phyloP scores from a whole-genome alignment of 768 basidiomycete species.

The Termitomyces sp. region DNA sequence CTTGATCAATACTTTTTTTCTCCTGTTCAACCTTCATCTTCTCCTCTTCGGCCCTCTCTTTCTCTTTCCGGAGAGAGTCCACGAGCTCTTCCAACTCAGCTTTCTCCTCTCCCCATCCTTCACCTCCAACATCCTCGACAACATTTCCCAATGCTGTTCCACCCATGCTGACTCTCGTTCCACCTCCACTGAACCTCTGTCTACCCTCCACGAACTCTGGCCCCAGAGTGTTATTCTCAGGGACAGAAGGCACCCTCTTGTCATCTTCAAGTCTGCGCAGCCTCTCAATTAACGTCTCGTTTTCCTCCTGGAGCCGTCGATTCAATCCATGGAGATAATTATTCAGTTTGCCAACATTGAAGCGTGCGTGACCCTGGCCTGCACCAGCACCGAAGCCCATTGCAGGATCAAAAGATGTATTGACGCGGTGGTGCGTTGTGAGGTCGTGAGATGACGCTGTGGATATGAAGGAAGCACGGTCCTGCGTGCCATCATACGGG shows the following conservation, averaged over 20 bases:
- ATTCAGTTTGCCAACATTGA: constrained; percentile 84
- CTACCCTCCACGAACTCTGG: constrained; percentile 16
- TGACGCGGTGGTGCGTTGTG: constrained; percentile 71
- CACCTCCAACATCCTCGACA: constrained; percentile 54
- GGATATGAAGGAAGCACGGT: constrained; percentile 68
- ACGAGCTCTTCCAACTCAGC: constrained; percentile 49
- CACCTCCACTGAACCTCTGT: constrained; percentile 31
- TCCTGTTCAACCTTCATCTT: constrained; percentile 39
- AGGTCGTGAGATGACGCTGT: constrained; percentile 87
- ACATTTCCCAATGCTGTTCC: constrained; percentile 53
- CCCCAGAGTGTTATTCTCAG: constrained; percentile 20
- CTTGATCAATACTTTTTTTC: constrained; percentile 38
- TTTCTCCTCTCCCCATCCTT: constrained; percentile 71
- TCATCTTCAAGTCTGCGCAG: constrained; percentile 50
- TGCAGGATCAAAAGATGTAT: constrained; percentile 84
- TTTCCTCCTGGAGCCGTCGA: constrained; percentile 79
- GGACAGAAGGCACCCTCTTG: constrained; percentile 22
- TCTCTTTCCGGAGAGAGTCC: constrained; percentile 41
- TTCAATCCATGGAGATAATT: constrained; percentile 84
- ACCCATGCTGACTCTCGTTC: constrained; percentile 46
- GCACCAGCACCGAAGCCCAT: constrained; percentile 66
- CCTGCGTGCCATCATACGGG: constrained; percentile 43
- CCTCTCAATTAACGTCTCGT: constrained; percentile 55
- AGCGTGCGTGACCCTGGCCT: constrained; percentile 65
- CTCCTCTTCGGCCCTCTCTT: constrained; percentile 38